Evolutionary conservation across 202 grass and related monocot species (phyloP).

Genomic region (Zizania palustris): DNA sequence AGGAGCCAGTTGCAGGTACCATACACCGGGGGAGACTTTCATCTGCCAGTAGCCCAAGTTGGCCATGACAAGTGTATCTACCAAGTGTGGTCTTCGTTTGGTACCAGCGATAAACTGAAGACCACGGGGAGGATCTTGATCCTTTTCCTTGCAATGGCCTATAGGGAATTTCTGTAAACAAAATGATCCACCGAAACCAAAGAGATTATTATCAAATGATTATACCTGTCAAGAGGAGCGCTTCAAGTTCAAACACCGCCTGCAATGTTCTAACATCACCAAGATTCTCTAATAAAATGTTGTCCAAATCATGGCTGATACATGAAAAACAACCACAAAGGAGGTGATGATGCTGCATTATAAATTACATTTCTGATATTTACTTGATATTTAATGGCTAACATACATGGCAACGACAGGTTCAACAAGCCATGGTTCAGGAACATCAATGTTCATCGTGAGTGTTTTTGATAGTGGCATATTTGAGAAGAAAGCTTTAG

Average conservation of each 20-base stretch:
- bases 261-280: conserved; percentile 83
- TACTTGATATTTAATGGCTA: conserved; percentile 38
- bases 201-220: conserved; percentile 42
- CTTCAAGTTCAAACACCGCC: conserved; percentile 98
- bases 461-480: conserved; percentile 98
- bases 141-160: conserved; percentile 98
- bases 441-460: conserved; percentile 98
- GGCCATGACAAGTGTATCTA: conserved; percentile 99
- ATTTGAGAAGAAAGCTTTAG: conserved; percentile 97
- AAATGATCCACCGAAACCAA: conserved; percentile 32
- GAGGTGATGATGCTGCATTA: conserved; percentile 31
- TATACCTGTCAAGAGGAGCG: conserved; percentile 88
- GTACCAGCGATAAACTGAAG: conserved; percentile 98
- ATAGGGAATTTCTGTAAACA: conserved; percentile 40
- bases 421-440: conserved; percentile 99
- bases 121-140: conserved; percentile 83
- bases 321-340: conserved; percentile 42
- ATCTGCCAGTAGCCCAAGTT: conserved; percentile 99
- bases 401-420: conserved; percentile 95
- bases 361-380: conserved; percentile 38
- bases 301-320: conserved; percentile 95
- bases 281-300: conserved; percentile 94
- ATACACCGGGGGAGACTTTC: conserved; percentile 96
- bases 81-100: conserved; percentile 79
- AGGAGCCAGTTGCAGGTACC: conserved; percentile 91